Percentiles rank a stretch among this genome's conserved stretches.
Conservation (phyloP, 1,139 yeast species). For the Yamadazyma spencermartinsiae region DNA sequence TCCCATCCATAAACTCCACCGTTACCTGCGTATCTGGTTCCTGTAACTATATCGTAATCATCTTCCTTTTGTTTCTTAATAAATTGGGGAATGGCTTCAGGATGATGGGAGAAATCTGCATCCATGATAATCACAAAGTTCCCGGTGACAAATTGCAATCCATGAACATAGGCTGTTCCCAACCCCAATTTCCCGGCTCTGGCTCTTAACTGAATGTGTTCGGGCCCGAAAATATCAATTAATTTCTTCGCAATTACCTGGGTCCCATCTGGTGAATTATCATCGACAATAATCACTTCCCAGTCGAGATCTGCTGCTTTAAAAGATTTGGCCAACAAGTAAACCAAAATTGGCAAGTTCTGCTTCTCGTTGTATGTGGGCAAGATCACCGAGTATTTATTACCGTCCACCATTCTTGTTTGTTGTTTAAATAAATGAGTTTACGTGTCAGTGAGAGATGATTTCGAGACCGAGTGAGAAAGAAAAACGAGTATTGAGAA, state of each 20-base stretch:
- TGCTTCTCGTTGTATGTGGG: conserved; percentile 80
- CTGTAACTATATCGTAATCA: conserved; percentile 78
- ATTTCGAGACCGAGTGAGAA: no score
- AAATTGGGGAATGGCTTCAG: conserved; percentile 77
- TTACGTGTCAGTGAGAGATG: background rate
- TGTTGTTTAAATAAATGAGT: no score
- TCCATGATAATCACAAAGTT: conserved; percentile 82
- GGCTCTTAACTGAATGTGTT: conserved; percentile 66
- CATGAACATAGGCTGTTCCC: conserved; percentile 83
- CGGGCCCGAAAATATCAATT: conserved; percentile 59
- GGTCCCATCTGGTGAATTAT: conserved; percentile 82
- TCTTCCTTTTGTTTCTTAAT: conserved; percentile 66
- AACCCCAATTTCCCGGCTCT: conserved; percentile 80
- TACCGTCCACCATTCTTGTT: conserved; percentile 12
- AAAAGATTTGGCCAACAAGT: conserved; percentile 73
- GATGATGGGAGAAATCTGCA: conserved; percentile 83
- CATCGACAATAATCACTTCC: conserved; percentile 82
- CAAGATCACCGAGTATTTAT: conserved; percentile 73
- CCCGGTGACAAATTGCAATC: conserved; percentile 71
- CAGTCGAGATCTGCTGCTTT: conserved; percentile 59
- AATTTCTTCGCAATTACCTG: conserved; percentile 71
- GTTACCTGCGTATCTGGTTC: conserved; percentile 78
- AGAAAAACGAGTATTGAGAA: no score
- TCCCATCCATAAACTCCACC: conserved; percentile 91
- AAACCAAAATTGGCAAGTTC: conserved; percentile 69